Evolutionary conservation across 2,329 filamentous ascomycete genomes (phyloP).

Genomic region (Aspergillus carbonarius): DNA sequence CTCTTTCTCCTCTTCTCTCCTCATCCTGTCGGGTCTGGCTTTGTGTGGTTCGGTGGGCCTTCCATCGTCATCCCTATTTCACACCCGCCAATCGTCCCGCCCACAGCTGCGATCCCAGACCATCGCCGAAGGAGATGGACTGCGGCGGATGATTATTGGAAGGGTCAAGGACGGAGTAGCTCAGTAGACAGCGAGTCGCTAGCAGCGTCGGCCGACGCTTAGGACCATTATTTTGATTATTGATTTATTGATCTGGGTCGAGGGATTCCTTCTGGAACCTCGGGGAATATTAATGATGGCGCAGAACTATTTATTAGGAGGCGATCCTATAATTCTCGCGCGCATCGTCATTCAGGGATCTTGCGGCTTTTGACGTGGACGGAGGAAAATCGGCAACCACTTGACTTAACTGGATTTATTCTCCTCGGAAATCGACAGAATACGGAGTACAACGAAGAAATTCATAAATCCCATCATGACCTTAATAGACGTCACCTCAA

Average conservation of each 20-base stretch:
- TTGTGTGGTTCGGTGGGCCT: conserved; percentile 44
- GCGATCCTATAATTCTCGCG: background rate
- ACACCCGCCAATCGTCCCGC: conserved; percentile 34
- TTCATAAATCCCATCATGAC: background rate
- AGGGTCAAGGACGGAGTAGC: background rate
- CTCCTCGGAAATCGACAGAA: background rate
- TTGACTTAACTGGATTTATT: background rate
- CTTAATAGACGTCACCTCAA: background rate
- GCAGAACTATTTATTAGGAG: background rate
- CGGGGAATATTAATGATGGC: conserved; percentile 4
- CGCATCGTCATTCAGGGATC: background rate
- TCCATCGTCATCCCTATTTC: conserved; percentile 39
- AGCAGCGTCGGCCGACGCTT: background rate
- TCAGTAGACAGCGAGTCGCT: background rate
- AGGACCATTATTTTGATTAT: background rate
- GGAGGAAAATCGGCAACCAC: background rate
- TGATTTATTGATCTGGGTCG: conserved; percentile 2
- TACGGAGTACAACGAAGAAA: background rate
- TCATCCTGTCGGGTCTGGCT: conserved; percentile 12
- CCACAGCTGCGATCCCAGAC: conserved; percentile 15
- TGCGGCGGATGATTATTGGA: background rate
- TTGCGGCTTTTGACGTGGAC: background rate
- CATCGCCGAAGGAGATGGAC: conserved; percentile 14
- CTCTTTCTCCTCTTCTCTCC: background rate
- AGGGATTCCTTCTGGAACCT: conserved; percentile 5